phyloP scores from a whole-genome alignment of 2,329 filamentous ascomycete genomes.

The Botrytis fabae region DNA sequence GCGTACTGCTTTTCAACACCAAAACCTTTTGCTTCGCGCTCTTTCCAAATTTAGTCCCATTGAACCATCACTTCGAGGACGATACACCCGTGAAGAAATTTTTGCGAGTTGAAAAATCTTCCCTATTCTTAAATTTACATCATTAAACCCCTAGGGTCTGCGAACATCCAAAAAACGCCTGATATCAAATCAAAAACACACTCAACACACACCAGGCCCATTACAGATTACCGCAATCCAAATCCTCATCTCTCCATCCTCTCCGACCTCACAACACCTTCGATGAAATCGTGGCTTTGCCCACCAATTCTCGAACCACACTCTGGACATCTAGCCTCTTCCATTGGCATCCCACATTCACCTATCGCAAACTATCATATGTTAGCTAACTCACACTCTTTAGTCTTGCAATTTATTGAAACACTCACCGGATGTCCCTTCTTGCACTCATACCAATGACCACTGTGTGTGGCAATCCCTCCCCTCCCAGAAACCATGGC shows the following conservation, averaged over 20 bases:
- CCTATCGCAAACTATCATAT: conserved; percentile 55
- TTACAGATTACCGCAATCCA: neutral
- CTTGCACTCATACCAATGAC: conserved; percentile 61
- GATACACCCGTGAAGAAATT: neutral
- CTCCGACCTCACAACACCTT: conserved; percentile 52
- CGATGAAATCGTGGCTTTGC: conserved; percentile 47
- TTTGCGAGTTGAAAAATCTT: neutral
- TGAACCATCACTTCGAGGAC: neutral
- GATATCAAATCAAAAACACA: neutral
- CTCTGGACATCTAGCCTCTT: conserved; percentile 60
- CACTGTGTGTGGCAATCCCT: conserved; percentile 47
- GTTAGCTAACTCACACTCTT: neutral
- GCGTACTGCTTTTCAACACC: neutral
- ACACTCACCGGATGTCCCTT: conserved; percentile 48
- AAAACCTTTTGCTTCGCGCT: neutral
- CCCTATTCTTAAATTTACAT: neutral
- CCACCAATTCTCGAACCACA: conserved; percentile 61
- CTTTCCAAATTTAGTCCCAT: neutral
- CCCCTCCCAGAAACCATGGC: conserved; percentile 49
- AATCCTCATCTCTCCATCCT: conserved; percentile 47
- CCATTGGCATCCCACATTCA: conserved; percentile 66
- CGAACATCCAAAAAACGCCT: neutral
- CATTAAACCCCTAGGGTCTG: neutral
- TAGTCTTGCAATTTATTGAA: neutral
- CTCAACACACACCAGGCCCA: neutral